A percentile compares a stretch with the other conserved stretches of the same genome.
Conservation (phyloP, 2,329 filamentous ascomycete species). For the Alternaria hordeiaustralica region DNA sequence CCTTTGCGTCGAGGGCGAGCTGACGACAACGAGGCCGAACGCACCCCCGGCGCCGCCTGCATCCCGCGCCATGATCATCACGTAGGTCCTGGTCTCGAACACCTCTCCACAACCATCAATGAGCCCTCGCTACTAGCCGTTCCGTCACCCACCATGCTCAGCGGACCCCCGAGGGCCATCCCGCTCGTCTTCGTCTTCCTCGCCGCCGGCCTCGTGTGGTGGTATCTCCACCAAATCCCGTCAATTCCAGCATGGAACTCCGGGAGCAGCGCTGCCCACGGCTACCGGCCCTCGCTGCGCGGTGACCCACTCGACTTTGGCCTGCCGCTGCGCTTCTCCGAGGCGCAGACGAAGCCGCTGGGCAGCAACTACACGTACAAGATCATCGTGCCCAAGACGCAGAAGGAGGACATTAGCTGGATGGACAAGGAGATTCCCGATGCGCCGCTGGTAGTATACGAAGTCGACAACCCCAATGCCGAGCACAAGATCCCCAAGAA, state of each 20-base stretch:
- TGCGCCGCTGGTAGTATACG: constrained; percentile 55
- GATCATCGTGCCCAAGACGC: constrained; percentile 46
- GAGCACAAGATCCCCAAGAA: constrained; percentile 62
- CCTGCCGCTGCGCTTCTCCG: constrained; percentile 41
- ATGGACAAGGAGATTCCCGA: constrained; percentile 45
- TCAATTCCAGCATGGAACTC: constrained; percentile 22
- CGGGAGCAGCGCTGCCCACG: constrained; percentile 8
- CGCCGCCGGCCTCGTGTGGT: constrained; percentile 37
- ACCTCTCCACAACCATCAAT: constrained; percentile 3
- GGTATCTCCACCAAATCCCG: constrained; percentile 34
- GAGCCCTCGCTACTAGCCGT: background rate
- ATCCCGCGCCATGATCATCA: constrained; percentile 3
- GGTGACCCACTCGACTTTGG: constrained; percentile 46
- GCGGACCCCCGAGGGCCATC: constrained; percentile 43
- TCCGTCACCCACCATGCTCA: constrained; percentile 43
- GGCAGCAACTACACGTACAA: constrained; percentile 47
- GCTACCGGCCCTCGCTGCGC: constrained; percentile 19
- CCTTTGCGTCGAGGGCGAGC: background rate
- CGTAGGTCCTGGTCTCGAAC: background rate
- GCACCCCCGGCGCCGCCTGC: background rate
- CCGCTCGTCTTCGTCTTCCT: constrained; percentile 37
- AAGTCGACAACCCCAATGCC: constrained; percentile 59
- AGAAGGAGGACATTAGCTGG: constrained; percentile 48
- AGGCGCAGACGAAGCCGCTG: constrained; percentile 38
- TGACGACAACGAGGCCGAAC: constrained; percentile 4